phyloP scores from a whole-genome alignment of 2,329 filamentous ascomycete species.

The Pseudogymnoascus pannorum region DNA sequence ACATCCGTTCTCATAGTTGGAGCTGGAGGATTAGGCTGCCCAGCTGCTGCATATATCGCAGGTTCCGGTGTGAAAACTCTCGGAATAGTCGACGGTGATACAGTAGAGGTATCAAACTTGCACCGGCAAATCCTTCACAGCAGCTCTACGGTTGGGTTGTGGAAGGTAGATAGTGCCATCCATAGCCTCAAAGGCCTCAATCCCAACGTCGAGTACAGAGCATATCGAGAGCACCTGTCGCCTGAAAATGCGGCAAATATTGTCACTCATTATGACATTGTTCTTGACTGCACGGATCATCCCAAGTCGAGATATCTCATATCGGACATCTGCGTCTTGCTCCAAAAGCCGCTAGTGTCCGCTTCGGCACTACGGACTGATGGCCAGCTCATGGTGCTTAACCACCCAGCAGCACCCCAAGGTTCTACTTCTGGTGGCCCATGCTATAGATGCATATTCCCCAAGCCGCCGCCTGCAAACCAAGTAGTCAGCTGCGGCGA shows the following conservation, averaged over 20 bases:
- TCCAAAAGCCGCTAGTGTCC: conserved; percentile 73
- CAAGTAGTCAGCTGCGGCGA: conserved; percentile 84
- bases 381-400: conserved; percentile 83
- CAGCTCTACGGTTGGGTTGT: conserved; percentile 60
- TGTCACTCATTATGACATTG: conserved; percentile 66
- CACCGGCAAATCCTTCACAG: conserved; percentile 85
- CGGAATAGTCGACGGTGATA: conserved; percentile 80
- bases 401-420: conserved; percentile 61
- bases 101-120: conserved; percentile 81
- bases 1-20: conserved; percentile 75
- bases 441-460: conserved; percentile 92
- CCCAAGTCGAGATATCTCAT: conserved; percentile 88
- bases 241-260: conserved; percentile 60
- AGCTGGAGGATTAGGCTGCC: conserved; percentile 83
- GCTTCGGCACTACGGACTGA: conserved; percentile 84
- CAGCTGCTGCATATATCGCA: conserved; percentile 85
- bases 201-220: conserved; percentile 56
- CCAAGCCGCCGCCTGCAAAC: conserved; percentile 74
- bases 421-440: conserved; percentile 59
- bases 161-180: conserved; percentile 74
- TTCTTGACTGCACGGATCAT: conserved; percentile 93
- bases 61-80: conserved; percentile 80
- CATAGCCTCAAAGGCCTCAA: conserved; percentile 62
- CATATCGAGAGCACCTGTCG: conserved; percentile 58
- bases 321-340: conserved; percentile 78